Evolutionary conservation across 345 rosid species (phyloP).

Genomic region (Gossypium thurberi): DNA sequence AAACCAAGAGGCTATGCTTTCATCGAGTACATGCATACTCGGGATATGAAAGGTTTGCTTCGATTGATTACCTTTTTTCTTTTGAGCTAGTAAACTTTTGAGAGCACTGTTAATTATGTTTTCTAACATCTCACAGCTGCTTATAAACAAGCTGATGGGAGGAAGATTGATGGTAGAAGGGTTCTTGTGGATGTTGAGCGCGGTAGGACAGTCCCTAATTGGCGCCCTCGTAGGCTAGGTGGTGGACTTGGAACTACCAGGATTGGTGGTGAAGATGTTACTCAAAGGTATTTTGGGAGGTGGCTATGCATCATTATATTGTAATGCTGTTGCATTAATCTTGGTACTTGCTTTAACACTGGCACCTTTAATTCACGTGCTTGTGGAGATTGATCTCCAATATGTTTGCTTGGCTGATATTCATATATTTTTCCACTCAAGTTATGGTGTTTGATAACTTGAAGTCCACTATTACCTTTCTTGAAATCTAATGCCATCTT

Average conservation of each 20-base stretch:
- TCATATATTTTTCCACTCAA: background rate
- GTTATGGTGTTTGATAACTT: background rate
- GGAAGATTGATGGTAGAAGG: conserved; percentile 95
- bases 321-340: background rate
- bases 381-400: background rate
- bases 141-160: conserved; percentile 98
- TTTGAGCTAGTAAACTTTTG: background rate
- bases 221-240: conserved; percentile 98
- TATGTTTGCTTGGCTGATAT: background rate
- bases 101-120: conserved; percentile 9
- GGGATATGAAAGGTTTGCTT: conserved; percentile 88
- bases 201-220: conserved; percentile 98
- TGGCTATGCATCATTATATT: conserved; percentile 13
- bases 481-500: background rate
- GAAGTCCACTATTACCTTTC: background rate
- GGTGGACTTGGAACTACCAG: conserved; percentile 98
- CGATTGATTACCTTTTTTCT: background rate
- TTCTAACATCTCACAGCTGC: conserved; percentile 50
- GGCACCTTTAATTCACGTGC: background rate
- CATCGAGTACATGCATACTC: conserved; percentile 86
- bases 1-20: conserved; percentile 97
- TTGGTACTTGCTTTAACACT: background rate
- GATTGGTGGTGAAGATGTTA: conserved; percentile 78
- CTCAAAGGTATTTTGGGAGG: conserved; percentile 39
- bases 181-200: conserved; percentile 99